Base-by-base conservation (phyloP, 331 rosid genomes). In the Arachis monticola region DNA sequence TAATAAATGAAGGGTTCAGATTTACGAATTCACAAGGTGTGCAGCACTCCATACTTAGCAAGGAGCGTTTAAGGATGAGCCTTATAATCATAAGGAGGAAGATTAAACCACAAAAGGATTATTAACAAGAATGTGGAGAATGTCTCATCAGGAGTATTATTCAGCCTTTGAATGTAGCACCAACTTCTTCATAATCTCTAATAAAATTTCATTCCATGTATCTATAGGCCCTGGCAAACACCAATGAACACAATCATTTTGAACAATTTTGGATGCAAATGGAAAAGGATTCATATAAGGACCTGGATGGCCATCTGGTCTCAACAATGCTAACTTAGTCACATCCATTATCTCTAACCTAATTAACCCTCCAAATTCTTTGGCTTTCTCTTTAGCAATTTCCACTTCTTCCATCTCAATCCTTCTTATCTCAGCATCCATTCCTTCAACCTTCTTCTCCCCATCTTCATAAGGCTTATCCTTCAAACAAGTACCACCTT, bases 231-330 rank as follows among this genome's bases (percentile, higher is more conserved):
- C 96, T 0, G 96, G 96, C 80, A 90, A 67, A 58, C 93, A 90
- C 93, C 96, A 90, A 80, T 90, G 96, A 22, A 83, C 87, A 71
- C 96, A 90, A 52, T 90, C 96, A 69, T 86, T 86, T 67, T 83
- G 96, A 5, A 90, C 86, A 10, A 77, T 46, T 88, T 84, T 8
- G 50, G 47, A 6, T 80, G 78, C 82, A 77, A 83, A 82, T 13
- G 96, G 93, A 62, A 78, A 83, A 14, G 89, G 86, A 52, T 88
- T 61, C 93, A 85, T 88, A 2, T 87, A 91, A 48, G 93, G 82
- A 17, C 96, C 93, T 0, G 93, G 93, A 13, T 91, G 93, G 12
- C 93, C 93, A 73, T 90, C 96, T 2, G 90, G 85, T 60, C 96
- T 78, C 89, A 90, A 46, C 62, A 90, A 32, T 55, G 79, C 79